phyloP scores from a whole-genome alignment of 495 filamentous ascomycete species.

The Daldinia caldariorum region DNA sequence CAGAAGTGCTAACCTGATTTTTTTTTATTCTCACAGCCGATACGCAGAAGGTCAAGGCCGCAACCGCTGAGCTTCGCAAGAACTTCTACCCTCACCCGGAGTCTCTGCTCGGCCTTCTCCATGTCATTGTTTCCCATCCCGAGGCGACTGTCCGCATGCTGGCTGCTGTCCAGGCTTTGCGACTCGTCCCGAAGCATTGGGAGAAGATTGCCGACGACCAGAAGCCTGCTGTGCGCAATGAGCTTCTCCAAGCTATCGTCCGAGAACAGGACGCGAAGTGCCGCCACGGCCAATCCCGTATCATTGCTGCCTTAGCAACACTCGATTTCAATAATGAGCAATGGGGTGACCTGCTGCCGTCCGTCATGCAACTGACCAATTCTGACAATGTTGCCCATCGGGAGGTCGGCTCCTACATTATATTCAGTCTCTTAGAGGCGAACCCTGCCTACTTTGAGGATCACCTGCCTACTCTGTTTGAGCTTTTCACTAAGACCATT shows the following conservation, averaged over 20 bases:
- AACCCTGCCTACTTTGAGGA: constrained; percentile 82
- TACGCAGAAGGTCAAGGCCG: constrained; percentile 83
- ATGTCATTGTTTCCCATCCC: constrained; percentile 80
- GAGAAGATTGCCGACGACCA: constrained; percentile 62
- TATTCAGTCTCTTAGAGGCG: constrained; percentile 88
- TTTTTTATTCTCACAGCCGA: constrained; percentile 65
- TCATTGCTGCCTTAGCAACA: constrained; percentile 86
- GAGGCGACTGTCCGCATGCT: constrained; percentile 80
- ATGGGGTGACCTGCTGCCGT: constrained; percentile 82
- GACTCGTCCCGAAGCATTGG: constrained; percentile 90
- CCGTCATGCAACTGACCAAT: constrained; percentile 76
- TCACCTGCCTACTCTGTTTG: constrained; percentile 78
- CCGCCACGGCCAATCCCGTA: constrained; percentile 85
- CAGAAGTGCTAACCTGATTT: constrained; percentile 5
- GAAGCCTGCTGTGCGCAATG: constrained; percentile 80
- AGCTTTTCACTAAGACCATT: constrained; percentile 87
- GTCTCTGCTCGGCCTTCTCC: constrained; percentile 82
- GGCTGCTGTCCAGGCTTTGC: constrained; percentile 86
- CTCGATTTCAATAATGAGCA: constrained; percentile 86
- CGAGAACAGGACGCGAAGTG: constrained; percentile 76
- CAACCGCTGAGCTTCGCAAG: constrained; percentile 88
- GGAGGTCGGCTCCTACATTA: constrained; percentile 90
- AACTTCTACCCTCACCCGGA: constrained; percentile 88
- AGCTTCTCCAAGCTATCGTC: constrained; percentile 83
- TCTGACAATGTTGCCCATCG: constrained; percentile 78